Evolutionary conservation across 768 basidiomycete genomes (phyloP).

Genomic region (Suillus subluteus): DNA sequence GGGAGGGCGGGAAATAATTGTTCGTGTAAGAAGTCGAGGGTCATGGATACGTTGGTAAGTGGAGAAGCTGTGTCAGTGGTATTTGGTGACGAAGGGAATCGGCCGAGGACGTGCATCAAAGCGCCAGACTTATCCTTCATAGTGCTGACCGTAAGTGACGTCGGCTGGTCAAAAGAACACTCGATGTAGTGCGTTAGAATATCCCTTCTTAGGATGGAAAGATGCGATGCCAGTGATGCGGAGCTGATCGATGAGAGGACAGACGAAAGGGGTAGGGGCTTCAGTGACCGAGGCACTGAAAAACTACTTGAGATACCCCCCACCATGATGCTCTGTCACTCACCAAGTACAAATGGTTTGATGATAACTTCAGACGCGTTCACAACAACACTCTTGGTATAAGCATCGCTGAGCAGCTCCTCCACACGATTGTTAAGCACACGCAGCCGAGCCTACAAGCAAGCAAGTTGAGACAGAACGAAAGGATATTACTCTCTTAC

Average conservation of each 20-base stretch:
- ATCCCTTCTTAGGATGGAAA: slow-evolving; percentile 69
- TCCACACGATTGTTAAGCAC: slow-evolving; percentile 61
- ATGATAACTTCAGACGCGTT: slow-evolving; percentile 54
- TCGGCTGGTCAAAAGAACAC: slow-evolving; percentile 55
- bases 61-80: slow-evolving; percentile 41
- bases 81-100: slow-evolving; percentile 48
- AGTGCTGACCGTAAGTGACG: slow-evolving; percentile 41
- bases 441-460: slow-evolving; percentile 54
- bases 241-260: slow-evolving; percentile 64
- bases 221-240: slow-evolving; percentile 54
- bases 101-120: slow-evolving; percentile 50
- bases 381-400: slow-evolving; percentile 57
- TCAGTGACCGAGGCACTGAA: slow-evolving; percentile 61
- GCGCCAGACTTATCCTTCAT: slow-evolving; percentile 36
- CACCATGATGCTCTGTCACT: slow-evolving; percentile 36
- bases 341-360: slow-evolving; percentile 52
- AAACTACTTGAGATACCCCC: slow-evolving; percentile 2
- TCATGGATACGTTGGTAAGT: slow-evolving; percentile 56
- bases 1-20: slow-evolving; percentile 64
- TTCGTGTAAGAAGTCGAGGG: slow-evolving; percentile 65
- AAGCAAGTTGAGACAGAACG: slow-evolving; percentile 8
- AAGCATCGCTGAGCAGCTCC: slow-evolving; percentile 75
- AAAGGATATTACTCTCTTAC: slow-evolving; percentile 39
- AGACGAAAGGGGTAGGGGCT: slow-evolving; percentile 51
- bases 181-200: slow-evolving; percentile 63